Percentiles rank a stretch among this genome's conserved stretches.
phyloP scores from a whole-genome alignment of 2,329 filamentous ascomycete species.

The Zymoseptoria passerinii region DNA sequence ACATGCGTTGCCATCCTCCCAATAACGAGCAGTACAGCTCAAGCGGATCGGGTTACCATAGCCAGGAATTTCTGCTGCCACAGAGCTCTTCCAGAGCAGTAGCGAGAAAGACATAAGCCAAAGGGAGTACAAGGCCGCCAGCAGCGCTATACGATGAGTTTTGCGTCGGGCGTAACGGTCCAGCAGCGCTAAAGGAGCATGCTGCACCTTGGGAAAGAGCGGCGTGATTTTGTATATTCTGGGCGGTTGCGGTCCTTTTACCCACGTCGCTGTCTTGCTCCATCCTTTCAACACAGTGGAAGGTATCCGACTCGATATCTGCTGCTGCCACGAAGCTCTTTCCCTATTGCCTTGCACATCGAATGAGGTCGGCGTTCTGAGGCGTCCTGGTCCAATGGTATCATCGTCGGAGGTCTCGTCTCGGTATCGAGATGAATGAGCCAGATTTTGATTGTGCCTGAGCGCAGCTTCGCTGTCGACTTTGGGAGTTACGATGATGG shows the following conservation, averaged over 20 bases:
- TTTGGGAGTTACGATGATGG: not conserved
- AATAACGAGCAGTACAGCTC: conserved; percentile 61
- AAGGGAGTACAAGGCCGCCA: conserved; percentile 52
- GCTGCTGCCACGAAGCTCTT: conserved; percentile 18
- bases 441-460: not conserved
- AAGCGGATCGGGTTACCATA: conserved; percentile 60
- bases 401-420: conserved; percentile 27
- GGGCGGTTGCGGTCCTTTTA: conserved; percentile 42
- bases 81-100: conserved; percentile 57
- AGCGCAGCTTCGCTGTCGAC: not conserved
- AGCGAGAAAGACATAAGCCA: conserved; percentile 65
- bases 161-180: conserved; percentile 53
- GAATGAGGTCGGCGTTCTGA: conserved; percentile 20
- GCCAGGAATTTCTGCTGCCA: conserved; percentile 52
- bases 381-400: conserved; percentile 18
- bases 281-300: conserved; percentile 25
- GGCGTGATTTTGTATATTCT: conserved; percentile 42
- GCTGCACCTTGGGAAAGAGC: conserved; percentile 58
- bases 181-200: conserved; percentile 55
- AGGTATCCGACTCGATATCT: conserved; percentile 21
- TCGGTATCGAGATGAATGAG: conserved; percentile 11
- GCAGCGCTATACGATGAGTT: conserved; percentile 51
- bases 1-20: conserved; percentile 61
- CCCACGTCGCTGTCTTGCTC: conserved; percentile 36
- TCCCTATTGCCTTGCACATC: conserved; percentile 15